Conservation (phyloP, 768 basidiomycete genomes). For the Tephrocybe rancida region DNA sequence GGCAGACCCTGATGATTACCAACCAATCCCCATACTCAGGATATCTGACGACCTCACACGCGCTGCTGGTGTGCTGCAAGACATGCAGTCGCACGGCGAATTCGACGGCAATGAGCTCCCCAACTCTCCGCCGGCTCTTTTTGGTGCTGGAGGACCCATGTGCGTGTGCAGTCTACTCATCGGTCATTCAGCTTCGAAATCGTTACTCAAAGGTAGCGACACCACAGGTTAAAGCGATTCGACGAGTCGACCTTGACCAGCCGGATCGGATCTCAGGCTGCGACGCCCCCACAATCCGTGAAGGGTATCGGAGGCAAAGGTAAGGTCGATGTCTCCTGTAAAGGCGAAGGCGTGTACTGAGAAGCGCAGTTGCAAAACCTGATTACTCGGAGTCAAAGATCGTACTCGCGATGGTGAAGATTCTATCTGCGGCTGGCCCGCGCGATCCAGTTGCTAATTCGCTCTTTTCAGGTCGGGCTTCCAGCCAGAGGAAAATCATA, state of each 20-base stretch:
- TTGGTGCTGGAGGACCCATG: conserved; percentile 81
- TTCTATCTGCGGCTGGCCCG: no score
- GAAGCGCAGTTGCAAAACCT: conserved; percentile 79
- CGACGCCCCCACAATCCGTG: conserved; percentile 81
- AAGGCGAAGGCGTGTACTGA: neutral
- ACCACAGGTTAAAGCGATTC: conserved; percentile 81
- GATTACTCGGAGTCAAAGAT: conserved; percentile 99
- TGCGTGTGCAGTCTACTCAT: conserved; percentile 31
- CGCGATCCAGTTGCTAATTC: neutral
- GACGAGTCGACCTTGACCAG: conserved; percentile 76
- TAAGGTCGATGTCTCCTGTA: conserved; percentile 27
- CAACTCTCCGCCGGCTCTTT: conserved; percentile 57
- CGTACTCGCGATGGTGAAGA: conserved; percentile 89
- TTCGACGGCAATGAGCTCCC: conserved; percentile 34
- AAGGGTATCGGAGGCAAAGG: conserved; percentile 92
- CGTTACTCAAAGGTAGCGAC: neutral
- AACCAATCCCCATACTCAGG: conserved; percentile 30
- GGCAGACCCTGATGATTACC: conserved; percentile 22
- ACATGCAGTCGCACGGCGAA: conserved; percentile 44
- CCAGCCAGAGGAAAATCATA: conserved; percentile 99
- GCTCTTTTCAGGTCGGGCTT: conserved; percentile 73
- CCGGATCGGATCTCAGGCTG: conserved; percentile 68
- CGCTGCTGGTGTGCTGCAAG: conserved; percentile 54
- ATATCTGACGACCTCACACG: conserved; percentile 49
- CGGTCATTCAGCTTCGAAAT: neutral